Percentiles rank a stretch among this genome's conserved stretches.
Evolutionary conservation across 768 basidiomycete genomes (phyloP).

Genomic region (Suillus sp.): DNA sequence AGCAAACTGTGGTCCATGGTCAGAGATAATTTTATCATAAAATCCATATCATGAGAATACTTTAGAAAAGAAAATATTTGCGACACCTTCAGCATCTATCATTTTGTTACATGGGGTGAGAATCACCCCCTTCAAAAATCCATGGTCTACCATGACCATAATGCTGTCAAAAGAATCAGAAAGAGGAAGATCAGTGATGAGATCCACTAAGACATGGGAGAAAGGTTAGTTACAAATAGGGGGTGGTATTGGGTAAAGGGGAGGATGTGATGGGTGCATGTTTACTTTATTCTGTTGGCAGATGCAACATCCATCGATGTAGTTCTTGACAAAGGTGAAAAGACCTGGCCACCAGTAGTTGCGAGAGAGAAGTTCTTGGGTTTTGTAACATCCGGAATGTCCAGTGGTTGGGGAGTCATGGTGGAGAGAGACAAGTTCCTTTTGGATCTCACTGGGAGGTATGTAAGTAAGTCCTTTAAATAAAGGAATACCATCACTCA

Average conservation of each 20-base stretch:
- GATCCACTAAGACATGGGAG: background rate
- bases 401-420: background rate
- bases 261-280: background rate
- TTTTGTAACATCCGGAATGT: background rate
- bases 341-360: background rate
- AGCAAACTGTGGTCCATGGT: too few species aligned
- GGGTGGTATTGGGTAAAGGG: fast-evolving
- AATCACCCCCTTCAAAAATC: too few species aligned
- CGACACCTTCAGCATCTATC: too few species aligned
- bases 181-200: too few species aligned
- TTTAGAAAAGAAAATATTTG: too few species aligned
- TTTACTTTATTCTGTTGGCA: constrained; percentile 6
- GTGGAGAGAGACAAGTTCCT: too few species aligned
- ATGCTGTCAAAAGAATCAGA: too few species aligned
- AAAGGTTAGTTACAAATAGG: background rate
- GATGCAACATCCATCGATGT: background rate
- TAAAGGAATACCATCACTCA: fast-evolving
- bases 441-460: too few species aligned
- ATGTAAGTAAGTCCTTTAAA: background rate
- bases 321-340: background rate
- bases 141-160: too few species aligned
- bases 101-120: too few species aligned
- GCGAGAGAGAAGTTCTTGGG: background rate
- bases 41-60: too few species aligned
- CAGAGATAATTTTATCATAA: too few species aligned